phyloP scores from a whole-genome alignment of 805 yeast species.

The Yarrowia deformans region DNA sequence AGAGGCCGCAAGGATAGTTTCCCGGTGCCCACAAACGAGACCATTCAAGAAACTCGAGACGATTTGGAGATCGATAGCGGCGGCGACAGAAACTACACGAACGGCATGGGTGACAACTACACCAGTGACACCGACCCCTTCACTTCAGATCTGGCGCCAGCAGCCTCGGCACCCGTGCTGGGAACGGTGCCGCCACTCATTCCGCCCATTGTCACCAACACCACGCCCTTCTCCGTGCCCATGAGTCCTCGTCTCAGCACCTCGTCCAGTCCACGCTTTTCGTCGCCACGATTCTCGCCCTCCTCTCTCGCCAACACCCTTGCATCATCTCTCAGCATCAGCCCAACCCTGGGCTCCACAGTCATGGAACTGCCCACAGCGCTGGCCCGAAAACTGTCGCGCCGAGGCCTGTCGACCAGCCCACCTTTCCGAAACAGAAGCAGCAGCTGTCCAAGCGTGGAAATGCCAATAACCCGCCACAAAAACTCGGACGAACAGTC shows the following conservation, averaged over 20 bases:
- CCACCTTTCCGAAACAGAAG: conserved; percentile 24
- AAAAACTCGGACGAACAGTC: conserved; percentile 22
- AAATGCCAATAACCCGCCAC: conserved; percentile 29
- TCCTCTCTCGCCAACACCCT: conserved; percentile 26
- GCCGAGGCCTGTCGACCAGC: conserved; percentile 14
- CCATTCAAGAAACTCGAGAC: not conserved
- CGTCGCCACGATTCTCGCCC: conserved; percentile 31
- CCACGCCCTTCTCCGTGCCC: conserved; percentile 11
- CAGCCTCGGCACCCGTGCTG: conserved; percentile 10
- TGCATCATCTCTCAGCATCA: conserved; percentile 30
- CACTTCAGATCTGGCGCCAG: not conserved
- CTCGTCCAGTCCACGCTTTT: conserved; percentile 20
- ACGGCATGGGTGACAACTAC: no score
- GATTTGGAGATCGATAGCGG: not conserved
- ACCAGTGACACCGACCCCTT: not conserved
- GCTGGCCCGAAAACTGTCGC: conserved; percentile 17
- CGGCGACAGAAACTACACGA: not conserved
- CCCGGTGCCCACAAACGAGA: not conserved
- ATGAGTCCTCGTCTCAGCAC: conserved; percentile 7
- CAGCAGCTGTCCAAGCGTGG: conserved; percentile 28
- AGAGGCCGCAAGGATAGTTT: conserved; percentile 14
- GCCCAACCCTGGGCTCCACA: conserved; percentile 27
- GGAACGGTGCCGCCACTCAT: conserved; percentile 19
- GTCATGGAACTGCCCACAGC: conserved; percentile 26
- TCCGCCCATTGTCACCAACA: conserved; percentile 32